Evolutionary conservation across 1,139 yeast genomes (phyloP), one percentile per base, ranked within the genome.

Genomic region (Suhomyces yuchorum): DNA sequence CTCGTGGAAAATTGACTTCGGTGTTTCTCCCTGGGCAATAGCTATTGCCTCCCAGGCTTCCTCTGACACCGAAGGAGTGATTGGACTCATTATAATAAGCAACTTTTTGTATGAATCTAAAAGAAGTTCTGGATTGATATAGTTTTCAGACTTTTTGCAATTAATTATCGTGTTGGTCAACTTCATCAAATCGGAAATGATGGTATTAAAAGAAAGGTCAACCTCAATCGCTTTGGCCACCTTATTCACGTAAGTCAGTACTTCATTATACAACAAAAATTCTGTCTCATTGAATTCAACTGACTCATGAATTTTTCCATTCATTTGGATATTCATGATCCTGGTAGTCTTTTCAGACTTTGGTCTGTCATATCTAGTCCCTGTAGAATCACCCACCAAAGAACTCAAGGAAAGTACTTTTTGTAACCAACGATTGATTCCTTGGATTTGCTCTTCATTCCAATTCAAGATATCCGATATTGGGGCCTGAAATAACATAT

Each of bases 401-500:
- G 33, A 22, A 4, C 40, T 33, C 28, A 84, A 54, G n/a, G 63
- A 62, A 8, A 84, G 54, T 2, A 91, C 82, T 52, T 83, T 82
- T 33, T 77, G 75, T 40, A 93, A 66, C 97, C 98, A 93, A 51
- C 98, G 76, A 59, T 88, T 89, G 34, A 87, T 78, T 3, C 99
- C 99, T 18, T 80, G 82, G 52, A 93, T 92, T 62, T 88, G 93
- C 3, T 77, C 73, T 57, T 90, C 96, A 58, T 92, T 95, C 99
- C 99, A 93, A 56, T 84, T 83, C 51, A 93, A 73, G 3, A 85
- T 81, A 57, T 91, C 97, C 1, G 79, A 70, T 3, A 92, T 81
- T 1, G 98, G 97, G 0, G 98, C 97, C 63, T 85, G 96, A 71
- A 93, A 93, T n/a, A 93, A 67, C 56, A 93, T 82, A 60, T 92